Evolutionary conservation across 2,329 filamentous ascomycete genomes (phyloP).

Genomic region (Scytalidium lignicola): DNA sequence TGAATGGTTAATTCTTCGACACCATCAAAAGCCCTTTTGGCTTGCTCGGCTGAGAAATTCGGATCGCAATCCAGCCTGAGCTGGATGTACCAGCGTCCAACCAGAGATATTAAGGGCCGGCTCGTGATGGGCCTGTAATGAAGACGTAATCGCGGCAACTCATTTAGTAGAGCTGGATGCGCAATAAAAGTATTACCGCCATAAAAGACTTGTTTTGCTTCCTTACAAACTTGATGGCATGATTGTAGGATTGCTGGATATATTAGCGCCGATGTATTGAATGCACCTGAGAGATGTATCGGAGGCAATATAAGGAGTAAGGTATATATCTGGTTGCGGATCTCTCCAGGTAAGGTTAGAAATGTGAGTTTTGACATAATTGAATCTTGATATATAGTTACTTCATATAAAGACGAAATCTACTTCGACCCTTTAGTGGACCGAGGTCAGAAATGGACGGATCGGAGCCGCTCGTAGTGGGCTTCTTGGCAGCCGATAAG

Average conservation of each 20-base stretch:
- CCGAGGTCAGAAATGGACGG: too few relatives aligned
- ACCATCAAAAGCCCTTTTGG: slow-evolving; percentile 37
- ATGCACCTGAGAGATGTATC: slow-evolving; percentile 10
- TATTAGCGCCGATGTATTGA: slow-evolving; percentile 22
- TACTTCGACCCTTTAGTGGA: too few relatives aligned
- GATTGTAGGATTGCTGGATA: slow-evolving; percentile 22
- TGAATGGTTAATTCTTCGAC: slow-evolving; percentile 42
- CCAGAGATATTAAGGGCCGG: slow-evolving; percentile 26
- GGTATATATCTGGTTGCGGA: slow-evolving; percentile 53
- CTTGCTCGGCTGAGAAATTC: slow-evolving; percentile 34
- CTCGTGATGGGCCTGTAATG: slow-evolving; percentile 30
- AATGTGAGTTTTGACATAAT: slow-evolving; percentile 16
- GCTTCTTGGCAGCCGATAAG: neutral
- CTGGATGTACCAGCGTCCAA: slow-evolving; percentile 38
- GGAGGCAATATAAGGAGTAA: slow-evolving; percentile 22
- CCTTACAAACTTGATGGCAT: slow-evolving; percentile 16
- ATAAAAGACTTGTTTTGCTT: slow-evolving; percentile 38
- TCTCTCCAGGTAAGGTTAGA: slow-evolving; percentile 48
- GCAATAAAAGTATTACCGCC: slow-evolving; percentile 44
- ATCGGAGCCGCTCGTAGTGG: neutral
- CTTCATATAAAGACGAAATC: too few relatives aligned
- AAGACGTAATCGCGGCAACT: slow-evolving; percentile 36
- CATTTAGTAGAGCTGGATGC: slow-evolving; percentile 39
- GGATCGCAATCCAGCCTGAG: slow-evolving; percentile 45
- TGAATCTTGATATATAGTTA: too few relatives aligned